Evolutionary conservation across 805 yeast species (phyloP).

Genomic region (Torulaspora indica): DNA sequence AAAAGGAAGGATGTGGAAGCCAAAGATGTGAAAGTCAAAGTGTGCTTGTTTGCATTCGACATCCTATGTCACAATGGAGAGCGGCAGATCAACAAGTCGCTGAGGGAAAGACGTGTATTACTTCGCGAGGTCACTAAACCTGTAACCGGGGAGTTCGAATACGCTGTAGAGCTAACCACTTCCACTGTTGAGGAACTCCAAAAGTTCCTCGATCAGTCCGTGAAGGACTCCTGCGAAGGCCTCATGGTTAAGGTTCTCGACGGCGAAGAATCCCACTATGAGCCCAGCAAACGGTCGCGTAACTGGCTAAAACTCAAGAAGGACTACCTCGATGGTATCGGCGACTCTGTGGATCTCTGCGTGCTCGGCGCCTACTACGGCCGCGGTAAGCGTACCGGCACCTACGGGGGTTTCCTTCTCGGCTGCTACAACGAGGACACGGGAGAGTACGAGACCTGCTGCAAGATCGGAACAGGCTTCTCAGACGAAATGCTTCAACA

Average conservation of each 20-base stretch:
- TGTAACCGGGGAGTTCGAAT: constrained; percentile 73
- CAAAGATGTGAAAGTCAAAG: constrained; percentile 82
- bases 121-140: constrained; percentile 53
- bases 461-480: constrained; percentile 97
- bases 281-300: constrained; percentile 90
- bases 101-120: constrained; percentile 63
- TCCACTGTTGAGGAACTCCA: constrained; percentile 72
- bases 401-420: constrained; percentile 88
- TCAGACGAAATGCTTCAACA: constrained; percentile 72
- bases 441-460: constrained; percentile 90
- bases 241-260: constrained; percentile 88
- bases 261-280: constrained; percentile 76
- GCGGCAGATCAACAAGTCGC: constrained; percentile 59
- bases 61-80: constrained; percentile 69
- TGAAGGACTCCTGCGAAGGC: constrained; percentile 89
- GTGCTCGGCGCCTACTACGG: constrained; percentile 94
- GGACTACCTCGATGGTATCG: constrained; percentile 91
- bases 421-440: constrained; percentile 88
- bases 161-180: constrained; percentile 71
- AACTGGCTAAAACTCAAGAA: constrained; percentile 95
- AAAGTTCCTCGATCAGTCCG: constrained; percentile 78
- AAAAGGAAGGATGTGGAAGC: constrained; percentile 89
- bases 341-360: constrained; percentile 89
- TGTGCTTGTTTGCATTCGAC: constrained; percentile 91
- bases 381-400: constrained; percentile 89